These are phyloP conservation scores for Thielaviopsis populi DNA, from an alignment of 2,329 filamentous ascomycete species.

Conservation along the genomic window DNA sequence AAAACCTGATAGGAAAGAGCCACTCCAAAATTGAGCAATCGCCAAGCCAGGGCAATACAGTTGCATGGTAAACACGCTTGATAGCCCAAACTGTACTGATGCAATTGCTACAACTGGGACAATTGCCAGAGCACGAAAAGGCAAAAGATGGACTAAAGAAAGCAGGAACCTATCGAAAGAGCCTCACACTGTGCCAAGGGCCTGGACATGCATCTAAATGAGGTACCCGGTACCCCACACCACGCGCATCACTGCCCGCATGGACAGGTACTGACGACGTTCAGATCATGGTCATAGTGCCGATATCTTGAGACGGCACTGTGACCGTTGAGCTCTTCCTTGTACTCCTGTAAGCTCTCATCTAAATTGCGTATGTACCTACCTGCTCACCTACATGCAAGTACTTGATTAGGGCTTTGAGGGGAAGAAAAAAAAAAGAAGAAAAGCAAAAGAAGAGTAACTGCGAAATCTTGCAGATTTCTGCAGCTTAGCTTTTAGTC, in stretches of 20 bases:
- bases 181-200: neutral
- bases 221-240: neutral
- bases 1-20: neutral
- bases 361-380: neutral
- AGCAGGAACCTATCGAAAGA: neutral
- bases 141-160: neutral
- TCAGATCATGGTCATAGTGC: neutral
- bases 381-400: neutral
- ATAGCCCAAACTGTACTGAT: neutral
- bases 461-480: too few relatives aligned
- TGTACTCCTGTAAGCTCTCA: conserved; percentile 2
- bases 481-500: too few relatives aligned
- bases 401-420: neutral
- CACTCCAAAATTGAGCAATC: neutral
- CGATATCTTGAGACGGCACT: neutral
- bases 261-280: neutral
- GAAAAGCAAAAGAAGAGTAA: too few relatives aligned
- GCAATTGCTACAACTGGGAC: too few relatives aligned
- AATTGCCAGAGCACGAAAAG: neutral
- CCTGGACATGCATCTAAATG: neutral
- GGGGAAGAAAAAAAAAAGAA: neutral
- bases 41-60: neutral
- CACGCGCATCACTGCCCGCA: neutral
- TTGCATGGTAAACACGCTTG: conserved; percentile 1
- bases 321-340: neutral